These are phyloP conservation scores for Silene coronaria DNA, from an alignment of 179 eudicot species.

Conservation along the genomic window DNA sequence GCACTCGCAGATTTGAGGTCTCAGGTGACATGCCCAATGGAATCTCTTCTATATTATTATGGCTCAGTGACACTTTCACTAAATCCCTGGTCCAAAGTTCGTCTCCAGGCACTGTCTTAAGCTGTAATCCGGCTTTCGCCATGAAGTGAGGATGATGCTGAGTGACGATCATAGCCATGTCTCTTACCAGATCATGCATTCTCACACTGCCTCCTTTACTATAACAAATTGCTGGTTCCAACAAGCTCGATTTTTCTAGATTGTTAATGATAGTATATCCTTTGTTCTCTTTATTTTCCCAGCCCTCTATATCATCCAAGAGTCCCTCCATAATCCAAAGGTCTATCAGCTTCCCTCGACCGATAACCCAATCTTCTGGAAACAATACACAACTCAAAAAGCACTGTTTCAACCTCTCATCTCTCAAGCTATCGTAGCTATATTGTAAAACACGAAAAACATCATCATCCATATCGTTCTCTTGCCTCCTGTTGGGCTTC, in stretches of 20 bases:
- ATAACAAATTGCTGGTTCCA: neutral
- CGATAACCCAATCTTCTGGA: neutral
- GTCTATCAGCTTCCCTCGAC: neutral
- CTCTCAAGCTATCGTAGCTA: slow-evolving; percentile 13
- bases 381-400: slow-evolving; percentile 10
- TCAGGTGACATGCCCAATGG: slow-evolving; percentile 13
- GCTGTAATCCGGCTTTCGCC: neutral
- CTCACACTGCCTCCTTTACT: neutral
- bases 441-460: neutral
- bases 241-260: slow-evolving; percentile 8
- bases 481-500: neutral
- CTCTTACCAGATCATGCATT: slow-evolving; percentile 21
- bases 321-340: slow-evolving; percentile 15
- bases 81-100: slow-evolving; percentile 14
- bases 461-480: neutral
- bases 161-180: slow-evolving; percentile 16
- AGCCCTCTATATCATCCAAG: slow-evolving; percentile 11
- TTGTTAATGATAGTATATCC: slow-evolving; percentile 4
- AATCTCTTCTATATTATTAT: neutral
- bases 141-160: neutral
- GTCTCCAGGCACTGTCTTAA: slow-evolving; percentile 11
- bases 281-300: slow-evolving; percentile 5
- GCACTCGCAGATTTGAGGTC: slow-evolving; percentile 8
- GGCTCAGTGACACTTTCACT: slow-evolving; percentile 11
- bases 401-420: neutral